Evolutionary conservation across 768 basidiomycete species (phyloP), one percentile per base, ranked within the genome.

Genomic region (Boletus fagicola): DNA sequence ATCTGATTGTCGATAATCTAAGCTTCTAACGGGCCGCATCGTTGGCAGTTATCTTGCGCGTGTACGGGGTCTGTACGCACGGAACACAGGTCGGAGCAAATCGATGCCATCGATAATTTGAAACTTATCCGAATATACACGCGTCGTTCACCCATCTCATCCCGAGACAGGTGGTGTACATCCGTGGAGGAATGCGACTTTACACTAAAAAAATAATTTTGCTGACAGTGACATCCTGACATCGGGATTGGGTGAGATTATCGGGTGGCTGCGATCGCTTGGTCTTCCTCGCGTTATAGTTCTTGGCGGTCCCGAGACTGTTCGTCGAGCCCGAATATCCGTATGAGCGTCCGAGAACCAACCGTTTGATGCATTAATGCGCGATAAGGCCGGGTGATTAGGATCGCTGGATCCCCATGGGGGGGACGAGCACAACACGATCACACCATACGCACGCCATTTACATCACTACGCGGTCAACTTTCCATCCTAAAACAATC

Each of bases 1-100:
- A 16, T 33, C 43, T 47, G 57, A 59, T 44, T n/a, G 38, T 52
- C 20, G 43, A 52, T 53, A 48, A 52, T 46, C 49, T 40, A 26
- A 38, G 28, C 38, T 10, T 28, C 36, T 44, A 36, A 35, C 58
- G 35, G 57, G 12, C 28, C 30, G 24, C 15, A 43, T n/a, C 30
- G 6, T 28, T 39, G 36, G n/a, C 38, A 39, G 28, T 13, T 10
- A 24, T 31, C 30, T 22, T n/a, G 39, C 18, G 11, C 28, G 13
- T 9, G 1, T 22, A 22, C 35, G 31, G 45, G 10, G 31, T 44
- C 31, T 42, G 33, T 48, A 35, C 3, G 26, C 56, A 33, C 50
- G 22, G 43, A 42, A 52, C 49, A 59, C 45, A 30, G 26, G 18
- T 47, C 26, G 33, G 48, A 43, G 28, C 8, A 51, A 31, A 13